These are phyloP conservation scores for Bruguiera parviflora DNA, from an alignment of 345 rosid species.

Conservation along the genomic window DNA sequence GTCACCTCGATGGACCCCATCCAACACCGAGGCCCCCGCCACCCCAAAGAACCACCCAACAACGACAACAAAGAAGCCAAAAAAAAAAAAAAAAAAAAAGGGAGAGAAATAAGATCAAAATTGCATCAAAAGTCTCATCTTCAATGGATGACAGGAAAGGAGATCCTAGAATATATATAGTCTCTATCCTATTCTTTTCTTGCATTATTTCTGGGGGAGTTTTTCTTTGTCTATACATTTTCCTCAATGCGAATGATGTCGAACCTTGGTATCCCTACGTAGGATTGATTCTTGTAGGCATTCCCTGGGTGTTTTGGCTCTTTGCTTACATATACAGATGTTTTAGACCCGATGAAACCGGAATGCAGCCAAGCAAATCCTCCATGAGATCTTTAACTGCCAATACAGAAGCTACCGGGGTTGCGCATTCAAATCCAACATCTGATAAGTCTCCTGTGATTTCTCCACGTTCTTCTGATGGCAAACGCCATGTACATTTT, in stretches of 20 bases:
- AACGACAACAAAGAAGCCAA: background rate
- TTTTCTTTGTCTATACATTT: conserved; percentile 42
- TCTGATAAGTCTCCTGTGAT: background rate
- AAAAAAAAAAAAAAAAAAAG: background rate
- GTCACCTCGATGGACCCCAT: conserved; percentile 1
- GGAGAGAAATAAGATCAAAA: too few species aligned
- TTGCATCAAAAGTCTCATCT: background rate
- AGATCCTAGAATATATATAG: conserved; percentile 43
- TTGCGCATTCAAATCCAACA: background rate
- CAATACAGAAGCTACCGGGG: background rate
- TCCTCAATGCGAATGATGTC: conserved; percentile 30
- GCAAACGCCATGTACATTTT: conserved; percentile 46
- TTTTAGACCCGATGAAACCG: conserved; percentile 25
- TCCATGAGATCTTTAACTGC: background rate
- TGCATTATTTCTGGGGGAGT: conserved; percentile 55
- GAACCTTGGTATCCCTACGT: conserved; percentile 38
- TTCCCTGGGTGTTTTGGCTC: conserved; percentile 78
- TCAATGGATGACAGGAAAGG: conserved; percentile 43
- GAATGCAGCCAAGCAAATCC: background rate
- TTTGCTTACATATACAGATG: conserved; percentile 48
- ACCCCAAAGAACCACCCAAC: background rate
- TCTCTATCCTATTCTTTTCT: conserved; percentile 40
- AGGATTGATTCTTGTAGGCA: conserved; percentile 50
- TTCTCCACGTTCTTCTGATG: conserved; percentile 18
- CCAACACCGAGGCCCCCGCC: conserved; percentile 1